These are phyloP conservation scores for Exophiala sideris DNA, from an alignment of 2,329 filamentous ascomycete genomes.

Conservation along the genomic window DNA sequence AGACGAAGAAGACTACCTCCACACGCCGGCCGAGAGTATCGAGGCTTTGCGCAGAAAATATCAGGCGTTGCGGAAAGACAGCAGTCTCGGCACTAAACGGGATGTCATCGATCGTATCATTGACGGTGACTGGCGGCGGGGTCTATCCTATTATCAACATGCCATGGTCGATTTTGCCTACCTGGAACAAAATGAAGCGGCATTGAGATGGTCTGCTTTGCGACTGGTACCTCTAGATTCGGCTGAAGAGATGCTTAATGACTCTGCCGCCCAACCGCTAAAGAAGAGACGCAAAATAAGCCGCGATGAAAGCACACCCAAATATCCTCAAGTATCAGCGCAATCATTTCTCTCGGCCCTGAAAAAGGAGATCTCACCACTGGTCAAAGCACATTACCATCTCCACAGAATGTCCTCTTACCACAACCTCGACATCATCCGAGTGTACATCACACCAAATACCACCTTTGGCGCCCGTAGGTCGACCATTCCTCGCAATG, in stretches of 20 bases:
- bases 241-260: constrained; percentile 17
- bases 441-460: constrained; percentile 69
- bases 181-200: constrained; percentile 51
- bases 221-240: constrained; percentile 36
- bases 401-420: constrained; percentile 55
- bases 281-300: constrained; percentile 29
- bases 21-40: constrained; percentile 63
- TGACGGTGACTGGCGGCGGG: constrained; percentile 56
- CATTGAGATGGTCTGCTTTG: constrained; percentile 53
- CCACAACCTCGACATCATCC: constrained; percentile 69
- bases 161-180: constrained; percentile 55
- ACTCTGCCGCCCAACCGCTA: constrained; percentile 27
- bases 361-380: constrained; percentile 68
- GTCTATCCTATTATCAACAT: constrained; percentile 53
- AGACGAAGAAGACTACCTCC: constrained; percentile 63
- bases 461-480: constrained; percentile 65
- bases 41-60: constrained; percentile 67
- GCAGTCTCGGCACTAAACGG: constrained; percentile 40
- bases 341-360: constrained; percentile 75
- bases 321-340: constrained; percentile 55
- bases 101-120: constrained; percentile 56
- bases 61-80: constrained; percentile 54
- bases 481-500: constrained; percentile 35
- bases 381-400: constrained; percentile 81
- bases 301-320: constrained; percentile 16